phyloP scores from a whole-genome alignment of 1,284 basidiomycete species.

The Phylloporus sp. region DNA sequence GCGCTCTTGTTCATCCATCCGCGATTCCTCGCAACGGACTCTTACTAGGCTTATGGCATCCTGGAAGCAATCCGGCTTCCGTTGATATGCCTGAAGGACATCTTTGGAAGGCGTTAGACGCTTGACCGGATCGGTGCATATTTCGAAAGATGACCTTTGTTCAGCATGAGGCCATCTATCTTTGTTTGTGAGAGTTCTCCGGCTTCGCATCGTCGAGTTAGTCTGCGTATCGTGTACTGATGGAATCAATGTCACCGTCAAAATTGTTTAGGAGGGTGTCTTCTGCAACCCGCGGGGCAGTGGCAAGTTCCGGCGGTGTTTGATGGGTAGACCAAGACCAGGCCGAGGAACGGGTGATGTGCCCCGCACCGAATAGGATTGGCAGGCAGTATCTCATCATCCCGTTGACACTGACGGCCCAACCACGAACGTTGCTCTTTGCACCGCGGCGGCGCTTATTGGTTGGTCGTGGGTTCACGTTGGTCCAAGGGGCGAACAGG shows the following conservation, averaged over 20 bases:
- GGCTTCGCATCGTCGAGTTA: slow-evolving; percentile 22
- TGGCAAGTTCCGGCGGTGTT: slow-evolving; percentile 24
- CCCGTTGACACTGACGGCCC: slow-evolving; percentile 5
- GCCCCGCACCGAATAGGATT: slow-evolving; percentile 19
- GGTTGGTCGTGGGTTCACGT: slow-evolving; percentile 1
- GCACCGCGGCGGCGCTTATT: neutral
- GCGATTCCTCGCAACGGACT: slow-evolving; percentile 56
- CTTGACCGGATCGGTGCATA: neutral
- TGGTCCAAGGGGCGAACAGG: neutral
- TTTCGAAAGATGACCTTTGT: slow-evolving; percentile 24
- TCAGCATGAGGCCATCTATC: slow-evolving; percentile 20
- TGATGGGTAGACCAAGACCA: slow-evolving; percentile 34
- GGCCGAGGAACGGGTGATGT: slow-evolving; percentile 21
- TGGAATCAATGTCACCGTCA: slow-evolving; percentile 26
- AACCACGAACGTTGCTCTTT: slow-evolving; percentile 5
- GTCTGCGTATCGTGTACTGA: slow-evolving; percentile 9
- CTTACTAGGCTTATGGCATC: slow-evolving; percentile 51
- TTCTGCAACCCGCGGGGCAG: slow-evolving; percentile 8
- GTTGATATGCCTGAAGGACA: slow-evolving; percentile 28
- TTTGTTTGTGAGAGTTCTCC: slow-evolving; percentile 19
- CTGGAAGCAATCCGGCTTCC: slow-evolving; percentile 68
- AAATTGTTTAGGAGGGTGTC: slow-evolving; percentile 20
- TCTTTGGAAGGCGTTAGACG: slow-evolving; percentile 26
- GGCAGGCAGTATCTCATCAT: slow-evolving; percentile 11
- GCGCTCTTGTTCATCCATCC: slow-evolving; percentile 61